Evolutionary conservation across 164 flowering plant species (phyloP), one percentile per base, ranked within the genome.

Genomic region (Stephania japonica): DNA sequence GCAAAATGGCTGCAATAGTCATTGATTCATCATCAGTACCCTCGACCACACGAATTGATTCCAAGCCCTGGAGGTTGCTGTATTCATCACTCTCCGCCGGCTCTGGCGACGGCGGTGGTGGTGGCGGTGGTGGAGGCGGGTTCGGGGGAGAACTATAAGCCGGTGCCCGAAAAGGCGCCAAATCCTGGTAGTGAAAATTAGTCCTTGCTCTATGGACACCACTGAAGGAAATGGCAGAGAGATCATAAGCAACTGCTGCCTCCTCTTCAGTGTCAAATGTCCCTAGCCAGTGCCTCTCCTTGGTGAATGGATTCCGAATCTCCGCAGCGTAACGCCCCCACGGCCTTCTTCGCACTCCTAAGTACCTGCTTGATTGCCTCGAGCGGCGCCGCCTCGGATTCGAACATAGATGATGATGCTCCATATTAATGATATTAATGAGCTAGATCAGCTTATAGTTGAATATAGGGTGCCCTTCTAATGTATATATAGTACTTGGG

Each of bases 271-370:
- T 78, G 70, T 78, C 83, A 59, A 81, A 81, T 7, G 81, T 81
- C 16, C 83, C 83, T 24, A 81, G 25, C 83, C 81, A 81, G 70
- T 76, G 81, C 38, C 83, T 79, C 78, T 77, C 82, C 59, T 79
- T 77, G 9, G 84, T 79, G 72, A 71, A 74, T 7, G 84, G 84
- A 70, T 79, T 81, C 27, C 84, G 78, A 56, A 81, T 81, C 78
- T 79, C 84, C 1, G 82, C 78, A 0, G 82, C 84, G 44, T 81
- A 81, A 1, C 82, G 76, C 1, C 84, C 84, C 84, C 81, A 81
- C 18, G 81, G 84, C 80, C 81, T 68, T 49, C 80, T 67, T 11
- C 81, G 80, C 23, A 81, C 81, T 4, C 84, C 84, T 0, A 77
- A 72, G 65, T 76, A 78, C 43, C 69, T 26, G 4, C 71, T 78